These are phyloP conservation scores for Nannochloropsis gaditana DNA, from an alignment of 108 stramenopile genomes.

Conservation along the genomic window DNA sequence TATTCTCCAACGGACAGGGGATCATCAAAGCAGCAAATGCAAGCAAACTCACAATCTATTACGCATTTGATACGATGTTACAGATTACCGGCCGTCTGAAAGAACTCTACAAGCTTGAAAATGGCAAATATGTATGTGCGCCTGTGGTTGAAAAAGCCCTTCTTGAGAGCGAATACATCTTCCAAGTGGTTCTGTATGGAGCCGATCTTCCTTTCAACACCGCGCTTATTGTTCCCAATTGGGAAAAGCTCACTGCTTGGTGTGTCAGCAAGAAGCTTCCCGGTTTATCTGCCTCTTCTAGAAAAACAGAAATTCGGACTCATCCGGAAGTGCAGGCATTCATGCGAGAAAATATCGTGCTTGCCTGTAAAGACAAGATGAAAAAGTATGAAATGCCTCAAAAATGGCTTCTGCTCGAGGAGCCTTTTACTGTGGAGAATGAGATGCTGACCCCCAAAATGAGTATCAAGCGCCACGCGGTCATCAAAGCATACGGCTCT, in stretches of 20 bases:
- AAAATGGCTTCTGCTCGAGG: slow-evolving; percentile 47
- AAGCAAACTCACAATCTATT: no score
- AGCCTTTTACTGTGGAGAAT: slow-evolving; percentile 81
- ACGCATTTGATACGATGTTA: background rate
- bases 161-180: slow-evolving; percentile 73
- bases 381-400: slow-evolving; percentile 67
- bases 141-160: slow-evolving; percentile 83
- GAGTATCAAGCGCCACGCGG: slow-evolving; percentile 77
- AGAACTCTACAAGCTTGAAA: slow-evolving; percentile 91
- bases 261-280: slow-evolving; percentile 52
- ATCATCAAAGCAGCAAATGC: no score
- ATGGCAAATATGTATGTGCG: slow-evolving; percentile 90
- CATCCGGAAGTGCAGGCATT: slow-evolving; percentile 63
- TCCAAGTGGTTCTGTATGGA: slow-evolving; percentile 79
- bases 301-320: slow-evolving; percentile 66
- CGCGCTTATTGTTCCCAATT: slow-evolving; percentile 79
- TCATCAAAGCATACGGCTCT: slow-evolving; percentile 68
- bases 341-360: slow-evolving; percentile 64
- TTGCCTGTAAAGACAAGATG: slow-evolving; percentile 52
- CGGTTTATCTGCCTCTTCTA: slow-evolving; percentile 28
- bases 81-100: slow-evolving; percentile 53
- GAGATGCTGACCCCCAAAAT: slow-evolving; percentile 90
- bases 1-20: no score
- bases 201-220: slow-evolving; percentile 80
- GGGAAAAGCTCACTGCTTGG: slow-evolving; percentile 60